Evolutionary conservation across 2,329 filamentous ascomycete genomes (phyloP), one percentile per base, ranked within the genome.

Genomic region (Hypoxylon sp.): DNA sequence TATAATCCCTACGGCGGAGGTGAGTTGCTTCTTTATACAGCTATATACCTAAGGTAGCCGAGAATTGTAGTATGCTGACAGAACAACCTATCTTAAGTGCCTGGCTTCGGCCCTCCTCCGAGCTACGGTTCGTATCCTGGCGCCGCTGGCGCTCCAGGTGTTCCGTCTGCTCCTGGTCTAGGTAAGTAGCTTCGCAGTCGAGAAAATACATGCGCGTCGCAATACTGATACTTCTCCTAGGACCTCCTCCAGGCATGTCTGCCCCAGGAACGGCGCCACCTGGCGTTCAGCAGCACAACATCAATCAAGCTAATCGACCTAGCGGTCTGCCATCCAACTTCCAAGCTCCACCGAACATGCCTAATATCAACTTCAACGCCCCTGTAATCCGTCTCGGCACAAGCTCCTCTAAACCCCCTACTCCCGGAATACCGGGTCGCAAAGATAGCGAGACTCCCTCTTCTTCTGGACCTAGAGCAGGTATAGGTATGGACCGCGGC

Each of bases 351-450:
- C 84, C 92, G 53, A 97, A 96, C 77, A 92, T 97, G 86, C 94
- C 95, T 54, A 96, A 97, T 78, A 97, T 99, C 84, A 97, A 99
- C 83, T 97, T 98, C 83, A 97, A 92, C 75, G 96, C 96, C 34
- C 94, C 95, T 61, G 94, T 98, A 65, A 98, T 99, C 76, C 92
- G 96, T 59, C 87, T 99, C 47, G 96, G 95, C 43, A 95, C 94
- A 11, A 87, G 90, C 3, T 87, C 88, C 2, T 80, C 86, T n/a
- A 93, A 93, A 75, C 83, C 89, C 25, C 77, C 79, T 9, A 75
- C 78, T 0, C 76, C 82, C 5, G 72, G 77, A 9, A 70, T 73
- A 25, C 73, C 78, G 21, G 81, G 84, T 16, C 80, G 84, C 54
- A 82, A 80, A 68, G 85, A 87, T 21, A 78, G 78, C 43, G 82